These are phyloP conservation scores for Colletotrichum tamarilloi DNA, from an alignment of 2,329 filamentous ascomycete species.

Conservation along the genomic window DNA sequence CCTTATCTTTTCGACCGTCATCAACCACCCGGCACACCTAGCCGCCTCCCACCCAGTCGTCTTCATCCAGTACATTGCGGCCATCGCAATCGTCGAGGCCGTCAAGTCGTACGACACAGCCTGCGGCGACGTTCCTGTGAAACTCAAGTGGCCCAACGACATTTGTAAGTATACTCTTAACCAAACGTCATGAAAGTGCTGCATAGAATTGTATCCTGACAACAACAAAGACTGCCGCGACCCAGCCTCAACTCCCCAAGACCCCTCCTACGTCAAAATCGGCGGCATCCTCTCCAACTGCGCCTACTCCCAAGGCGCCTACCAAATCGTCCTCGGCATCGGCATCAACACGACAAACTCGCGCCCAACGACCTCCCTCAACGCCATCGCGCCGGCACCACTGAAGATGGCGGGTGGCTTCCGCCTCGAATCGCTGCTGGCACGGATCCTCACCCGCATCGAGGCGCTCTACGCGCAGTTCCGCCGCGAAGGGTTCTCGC, in stretches of 20 bases:
- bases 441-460: constrained; percentile 80
- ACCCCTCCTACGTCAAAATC: constrained; percentile 81
- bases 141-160: constrained; percentile 98
- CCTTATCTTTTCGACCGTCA: constrained; percentile 87
- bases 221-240: constrained; percentile 69
- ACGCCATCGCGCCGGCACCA: constrained; percentile 71
- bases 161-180: constrained; percentile 67
- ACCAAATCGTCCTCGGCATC: constrained; percentile 87
- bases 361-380: constrained; percentile 87
- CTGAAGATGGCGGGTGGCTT: constrained; percentile 57
- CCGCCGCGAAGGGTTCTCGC: constrained; percentile 78
- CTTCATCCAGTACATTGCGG: constrained; percentile 93
- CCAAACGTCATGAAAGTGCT: too few relatives aligned
- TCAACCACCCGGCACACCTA: constrained; percentile 83
- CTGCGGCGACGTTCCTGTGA: constrained; percentile 81
- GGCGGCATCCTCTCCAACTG: constrained; percentile 94
- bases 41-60: constrained; percentile 82
- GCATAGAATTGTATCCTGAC: too few relatives aligned
- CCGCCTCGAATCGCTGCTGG: constrained; percentile 82
- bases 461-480: constrained; percentile 84
- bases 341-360: constrained; percentile 89
- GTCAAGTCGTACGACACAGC: constrained; percentile 82
- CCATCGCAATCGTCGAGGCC: constrained; percentile 86
- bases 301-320: constrained; percentile 79
- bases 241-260: constrained; percentile 60